Base-by-base conservation (phyloP, 257 asterid species). In the Petunia axillaris region DNA sequence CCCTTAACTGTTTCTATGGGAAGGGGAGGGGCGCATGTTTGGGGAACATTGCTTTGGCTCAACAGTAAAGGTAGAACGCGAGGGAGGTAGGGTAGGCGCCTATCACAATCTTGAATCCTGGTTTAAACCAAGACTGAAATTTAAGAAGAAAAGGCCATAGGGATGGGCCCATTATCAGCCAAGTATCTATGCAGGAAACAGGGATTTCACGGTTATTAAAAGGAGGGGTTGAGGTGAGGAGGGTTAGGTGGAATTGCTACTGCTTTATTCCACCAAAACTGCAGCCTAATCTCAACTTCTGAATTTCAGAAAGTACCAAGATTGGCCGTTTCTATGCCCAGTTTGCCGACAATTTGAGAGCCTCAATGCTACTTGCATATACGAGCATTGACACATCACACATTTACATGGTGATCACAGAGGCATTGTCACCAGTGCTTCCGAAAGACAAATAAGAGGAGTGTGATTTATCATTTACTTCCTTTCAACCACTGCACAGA, bases 401-500 rank as follows among this genome's bases (percentile, higher is more conserved):
- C 63, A 57, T 57, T 59, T 59, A 2, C 3, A 25, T 59, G 65
- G 13, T 16, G 65, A 59, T 5, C 35, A 57, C 63, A 57, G 63
- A 57, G 36, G 63, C 65, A 59, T 25, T 5, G 39, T 59, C 39
- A 59, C 13, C 13, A 7, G 65, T 59, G 65, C 39, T 39, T 59
- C 13, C 39, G 13, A 25, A 73, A 73, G 62, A 25, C 4, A 16
- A 73, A 73, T 0, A 71, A 48, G 44, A 71, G 8, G 59, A 58
- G 25, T 70, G 57, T 70, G 77, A 25, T 70, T 70, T 25, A 46
- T 68, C 76, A 25, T 1, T 44, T 70, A 70, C 76, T 70, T 70
- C 40, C 39, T 46, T 70, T 70, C 58, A 70, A 68, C 76, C 1
- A 0, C 57, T 43, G 40, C 57, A 44, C 76, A 16, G 25, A 16